These are phyloP conservation scores for Geotrichum phurueaensis DNA, from an alignment of 1,139 yeast species.

Conservation along the genomic window DNA sequence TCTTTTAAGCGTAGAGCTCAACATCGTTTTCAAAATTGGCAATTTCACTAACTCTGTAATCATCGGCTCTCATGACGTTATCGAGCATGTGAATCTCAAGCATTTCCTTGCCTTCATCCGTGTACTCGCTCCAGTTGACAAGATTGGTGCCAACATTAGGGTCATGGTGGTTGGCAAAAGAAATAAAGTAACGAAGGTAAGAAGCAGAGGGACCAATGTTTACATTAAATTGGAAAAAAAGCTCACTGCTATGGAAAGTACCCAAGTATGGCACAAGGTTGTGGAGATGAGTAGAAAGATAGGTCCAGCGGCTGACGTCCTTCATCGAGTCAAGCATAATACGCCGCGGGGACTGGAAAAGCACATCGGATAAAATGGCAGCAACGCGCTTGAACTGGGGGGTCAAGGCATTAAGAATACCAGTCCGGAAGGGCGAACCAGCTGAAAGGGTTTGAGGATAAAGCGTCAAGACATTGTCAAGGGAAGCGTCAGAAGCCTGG, in stretches of 20 bases:
- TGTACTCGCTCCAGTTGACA: slow-evolving; percentile 29
- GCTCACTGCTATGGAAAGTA: slow-evolving; percentile 21
- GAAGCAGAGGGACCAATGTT: slow-evolving; percentile 3
- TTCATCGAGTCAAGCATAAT: neutral
- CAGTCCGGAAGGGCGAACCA: slow-evolving; percentile 27
- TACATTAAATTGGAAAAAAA: slow-evolving; percentile 13
- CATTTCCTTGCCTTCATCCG: slow-evolving; percentile 31
- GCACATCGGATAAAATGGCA: slow-evolving; percentile 21
- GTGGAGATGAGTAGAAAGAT: slow-evolving; percentile 17
- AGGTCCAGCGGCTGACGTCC: slow-evolving; percentile 14
- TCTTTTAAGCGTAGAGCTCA: neutral
- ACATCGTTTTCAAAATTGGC: neutral
- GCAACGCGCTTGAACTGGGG: slow-evolving; percentile 23
- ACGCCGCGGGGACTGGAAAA: slow-evolving; percentile 23
- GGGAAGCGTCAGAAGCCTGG: neutral
- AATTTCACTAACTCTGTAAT: slow-evolving; percentile 2
- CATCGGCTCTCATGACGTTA: neutral
- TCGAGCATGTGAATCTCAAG: neutral
- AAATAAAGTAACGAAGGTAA: slow-evolving; percentile 21
- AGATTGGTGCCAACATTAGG: slow-evolving; percentile 18
- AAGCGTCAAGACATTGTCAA: slow-evolving; percentile 1
- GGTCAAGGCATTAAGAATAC: slow-evolving; percentile 10
- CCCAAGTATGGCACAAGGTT: slow-evolving; percentile 21
- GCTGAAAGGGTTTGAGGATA: slow-evolving; percentile 20
- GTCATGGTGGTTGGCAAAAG: slow-evolving; percentile 22